Conservation (phyloP, 78 protist species). For the Protostelium mycophagum region DNA sequence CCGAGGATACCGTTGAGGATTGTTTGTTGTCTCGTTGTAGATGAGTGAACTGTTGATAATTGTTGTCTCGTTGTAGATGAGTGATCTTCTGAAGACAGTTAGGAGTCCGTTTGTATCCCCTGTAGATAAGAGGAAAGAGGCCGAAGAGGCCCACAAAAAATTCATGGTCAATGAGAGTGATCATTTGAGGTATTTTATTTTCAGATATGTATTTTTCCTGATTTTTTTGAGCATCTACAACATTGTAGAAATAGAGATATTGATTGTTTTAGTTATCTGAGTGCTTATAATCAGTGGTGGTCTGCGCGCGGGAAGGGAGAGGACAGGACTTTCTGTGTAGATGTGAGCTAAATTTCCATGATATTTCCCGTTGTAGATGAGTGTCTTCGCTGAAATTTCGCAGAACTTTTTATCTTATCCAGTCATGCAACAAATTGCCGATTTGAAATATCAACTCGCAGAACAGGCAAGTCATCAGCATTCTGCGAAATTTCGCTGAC, state of each 20-base stretch:
- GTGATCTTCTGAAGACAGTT: background rate
- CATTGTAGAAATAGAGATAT: no score
- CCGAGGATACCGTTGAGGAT: background rate
- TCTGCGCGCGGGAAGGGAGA: conserved; percentile 18
- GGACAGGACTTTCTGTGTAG: conserved; percentile 25
- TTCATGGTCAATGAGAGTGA: conserved; percentile 47
- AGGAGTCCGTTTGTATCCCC: conserved; percentile 74
- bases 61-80: background rate
- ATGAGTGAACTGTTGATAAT: background rate
- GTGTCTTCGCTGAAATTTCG: no score
- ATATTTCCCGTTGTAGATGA: background rate
- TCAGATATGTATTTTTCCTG: no score
- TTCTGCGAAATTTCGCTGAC: background rate
- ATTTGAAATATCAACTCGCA: conserved; percentile 52
- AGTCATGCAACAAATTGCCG: conserved; percentile 42
- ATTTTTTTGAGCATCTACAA: no score
- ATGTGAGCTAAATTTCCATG: background rate
- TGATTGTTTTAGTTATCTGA: no score
- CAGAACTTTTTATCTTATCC: conserved; percentile 30
- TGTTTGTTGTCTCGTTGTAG: background rate
- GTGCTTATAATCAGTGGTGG: conserved; percentile 58
- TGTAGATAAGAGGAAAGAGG: conserved; percentile 46
- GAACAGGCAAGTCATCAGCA: conserved; percentile 21
- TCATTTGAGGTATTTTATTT: no score
- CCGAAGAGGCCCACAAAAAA: conserved; percentile 17